Base-by-base conservation (phyloP, 2,329 filamentous ascomycete species). In the Gremmenia infestans region DNA sequence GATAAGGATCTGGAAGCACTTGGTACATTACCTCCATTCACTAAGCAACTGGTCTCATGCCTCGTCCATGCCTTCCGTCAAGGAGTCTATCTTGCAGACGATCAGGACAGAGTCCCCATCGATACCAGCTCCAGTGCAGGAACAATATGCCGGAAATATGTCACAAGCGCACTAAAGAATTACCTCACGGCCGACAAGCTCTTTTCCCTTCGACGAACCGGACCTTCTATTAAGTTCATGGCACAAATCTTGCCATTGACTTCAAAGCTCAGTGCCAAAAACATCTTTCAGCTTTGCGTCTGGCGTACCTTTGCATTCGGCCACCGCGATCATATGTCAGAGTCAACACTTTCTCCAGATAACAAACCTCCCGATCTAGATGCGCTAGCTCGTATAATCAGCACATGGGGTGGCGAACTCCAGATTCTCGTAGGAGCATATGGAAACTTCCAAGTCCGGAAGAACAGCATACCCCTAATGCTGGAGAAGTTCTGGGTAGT, bases 241-340 rank as follows among this genome's bases (percentile, higher is more conserved):
- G 14, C n/a, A 11, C 17, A 15, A 11, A 17, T 9, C 17, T 25
- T 48, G 12, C 48, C 48, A 4, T 28, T 53, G 8, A 22, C 35
- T 15, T 5, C 14, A 2, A 9, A 39, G 4, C 5, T 19, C 2
- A 50, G 40, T 5, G 15, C 47, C 2, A 40, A 28, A 6, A 14
- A 23, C 17, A 52, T 58, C 9, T 58, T 58, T 36, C 53, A 55
- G 14, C 35, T 58, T 12, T 58, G 56, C 37, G 48, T 55, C 23
- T 50, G 50, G 35, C 37, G 56, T 9, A 49, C 50, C 7, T 58
- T 58, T 25, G 56, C 50, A 0, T 53, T 58, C 28, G 56, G 56
- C 4, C 53, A 53, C 23, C 19, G 11, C 14, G 50, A 50, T 4
- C 35, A 47, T 5, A 28, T 28, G 5, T 6, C 25, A 7, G 25